Conservation (phyloP, 176 grass and related monocot species). For the Musa itinerans region DNA sequence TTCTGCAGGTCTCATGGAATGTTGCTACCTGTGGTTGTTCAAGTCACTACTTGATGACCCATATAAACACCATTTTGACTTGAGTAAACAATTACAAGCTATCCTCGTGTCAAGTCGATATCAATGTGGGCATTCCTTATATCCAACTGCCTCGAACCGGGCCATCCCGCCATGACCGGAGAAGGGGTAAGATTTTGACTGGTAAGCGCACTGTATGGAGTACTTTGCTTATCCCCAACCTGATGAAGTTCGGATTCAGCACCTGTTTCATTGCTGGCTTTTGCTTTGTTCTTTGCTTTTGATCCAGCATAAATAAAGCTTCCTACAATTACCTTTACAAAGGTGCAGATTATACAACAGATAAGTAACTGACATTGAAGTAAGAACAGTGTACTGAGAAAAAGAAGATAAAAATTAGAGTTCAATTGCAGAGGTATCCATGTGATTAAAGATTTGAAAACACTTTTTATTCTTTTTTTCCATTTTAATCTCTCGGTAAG, state of each 20-base stretch:
- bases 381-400: no score
- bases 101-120: slow-evolving; percentile 9
- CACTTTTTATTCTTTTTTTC: no score
- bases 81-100: background rate
- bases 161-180: slow-evolving; percentile 38
- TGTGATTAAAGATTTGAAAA: no score
- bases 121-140: slow-evolving; percentile 18
- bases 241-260: slow-evolving; percentile 17
- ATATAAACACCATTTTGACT: slow-evolving; percentile 1
- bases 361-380: no score
- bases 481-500: no score
- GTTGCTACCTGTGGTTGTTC: background rate
- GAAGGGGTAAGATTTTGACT: slow-evolving; percentile 25
- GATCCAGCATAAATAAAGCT: slow-evolving; percentile 59
- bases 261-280: slow-evolving; percentile 21
- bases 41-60: background rate
- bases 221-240: slow-evolving; percentile 18
- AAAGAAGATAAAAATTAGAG: no score
- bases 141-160: slow-evolving; percentile 41
- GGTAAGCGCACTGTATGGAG: background rate
- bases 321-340: slow-evolving; percentile 49
- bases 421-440: no score
- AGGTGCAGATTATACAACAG: background rate
- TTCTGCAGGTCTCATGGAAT: background rate
- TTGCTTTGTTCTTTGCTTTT: slow-evolving; percentile 48